Percentiles rank a stretch among this genome's conserved stretches.
Conservation (phyloP, 2,329 filamentous ascomycete genomes). For the Dryadomyces quercus-mongolicae region DNA sequence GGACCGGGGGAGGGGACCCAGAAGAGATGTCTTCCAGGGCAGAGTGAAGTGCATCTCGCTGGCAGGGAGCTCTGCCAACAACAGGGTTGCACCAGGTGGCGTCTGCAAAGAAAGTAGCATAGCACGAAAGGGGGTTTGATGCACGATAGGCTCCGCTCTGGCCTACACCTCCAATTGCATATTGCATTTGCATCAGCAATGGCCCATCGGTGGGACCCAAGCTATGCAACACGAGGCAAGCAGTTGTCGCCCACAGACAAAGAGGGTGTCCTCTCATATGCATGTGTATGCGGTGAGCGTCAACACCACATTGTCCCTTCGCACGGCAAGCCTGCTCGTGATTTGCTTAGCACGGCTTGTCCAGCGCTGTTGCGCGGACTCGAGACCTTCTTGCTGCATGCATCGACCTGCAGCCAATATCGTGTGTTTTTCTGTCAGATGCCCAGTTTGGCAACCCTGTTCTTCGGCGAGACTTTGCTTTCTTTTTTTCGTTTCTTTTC, state of each 20-base stretch:
- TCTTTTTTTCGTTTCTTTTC: too few species aligned
- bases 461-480: too few species aligned
- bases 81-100: neutral
- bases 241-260: too few species aligned
- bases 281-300: neutral
- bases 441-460: too few species aligned
- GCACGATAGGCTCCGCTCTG: neutral
- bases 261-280: neutral
- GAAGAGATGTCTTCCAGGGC: neutral
- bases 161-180: neutral
- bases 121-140: neutral
- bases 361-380: neutral
- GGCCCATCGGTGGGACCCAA: neutral
- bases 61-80: neutral
- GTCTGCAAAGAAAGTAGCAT: neutral
- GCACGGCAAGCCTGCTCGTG: neutral
- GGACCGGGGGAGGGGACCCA: too few species aligned
- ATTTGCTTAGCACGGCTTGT: neutral
- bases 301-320: neutral
- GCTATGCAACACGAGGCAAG: neutral
- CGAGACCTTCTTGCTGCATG: too few species aligned
- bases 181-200: neutral
- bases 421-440: too few species aligned
- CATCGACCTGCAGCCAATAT: too few species aligned
- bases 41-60: neutral